Conservation (phyloP, 176 grass and related monocot species). For the Pontederia paniculata region DNA sequence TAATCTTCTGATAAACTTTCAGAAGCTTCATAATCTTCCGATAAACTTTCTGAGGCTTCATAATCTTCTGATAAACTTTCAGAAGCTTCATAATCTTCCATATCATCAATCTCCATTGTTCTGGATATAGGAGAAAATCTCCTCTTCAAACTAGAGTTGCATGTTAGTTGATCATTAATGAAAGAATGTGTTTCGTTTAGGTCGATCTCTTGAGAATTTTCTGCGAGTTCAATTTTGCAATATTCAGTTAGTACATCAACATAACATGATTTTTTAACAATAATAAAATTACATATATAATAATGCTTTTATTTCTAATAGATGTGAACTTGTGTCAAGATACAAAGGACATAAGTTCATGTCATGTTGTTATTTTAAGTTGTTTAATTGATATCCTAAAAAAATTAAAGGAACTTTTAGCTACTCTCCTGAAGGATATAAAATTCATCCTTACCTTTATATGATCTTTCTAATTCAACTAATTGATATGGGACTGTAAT, state of each 20-base stretch:
- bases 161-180: neutral
- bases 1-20: neutral
- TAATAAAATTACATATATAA: neutral
- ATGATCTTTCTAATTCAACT: neutral
- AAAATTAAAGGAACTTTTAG: neutral
- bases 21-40: neutral
- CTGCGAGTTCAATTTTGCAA: neutral
- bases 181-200: neutral
- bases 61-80: no score
- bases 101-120: neutral
- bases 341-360: neutral
- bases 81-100: neutral
- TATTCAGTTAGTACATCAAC: constrained; percentile 9
- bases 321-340: neutral
- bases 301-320: neutral
- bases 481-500: no score
- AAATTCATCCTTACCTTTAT: neutral
- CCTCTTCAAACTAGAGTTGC: neutral
- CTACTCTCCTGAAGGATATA: neutral
- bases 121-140: neutral
- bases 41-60: no score
- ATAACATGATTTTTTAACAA: constrained; percentile 5
- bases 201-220: neutral
- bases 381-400: neutral
- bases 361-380: neutral